These are phyloP conservation scores for Amaranthus cruentus DNA, from an alignment of 148 eudicot species.

Conservation along the genomic window DNA sequence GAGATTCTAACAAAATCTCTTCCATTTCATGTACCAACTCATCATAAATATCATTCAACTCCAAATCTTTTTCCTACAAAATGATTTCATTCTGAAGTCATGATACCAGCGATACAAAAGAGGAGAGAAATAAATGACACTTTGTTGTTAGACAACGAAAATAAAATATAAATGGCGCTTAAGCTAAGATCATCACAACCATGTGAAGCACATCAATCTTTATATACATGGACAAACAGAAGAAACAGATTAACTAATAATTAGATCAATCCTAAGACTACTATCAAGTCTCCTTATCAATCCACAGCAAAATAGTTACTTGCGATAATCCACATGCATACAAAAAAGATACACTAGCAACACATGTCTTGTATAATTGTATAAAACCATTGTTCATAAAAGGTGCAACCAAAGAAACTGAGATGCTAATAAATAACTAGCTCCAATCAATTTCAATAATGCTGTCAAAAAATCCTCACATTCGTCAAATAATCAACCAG, in stretches of 20 bases:
- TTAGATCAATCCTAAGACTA: too few species aligned
- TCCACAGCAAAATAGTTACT: too few species aligned
- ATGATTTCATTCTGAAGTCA: not conserved
- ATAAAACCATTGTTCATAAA: not conserved
- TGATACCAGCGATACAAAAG: not conserved
- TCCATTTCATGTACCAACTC: conserved; percentile 98
- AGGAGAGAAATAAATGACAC: not conserved
- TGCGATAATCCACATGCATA: too few species aligned
- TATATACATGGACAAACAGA: not conserved
- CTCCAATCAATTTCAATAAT: not conserved
- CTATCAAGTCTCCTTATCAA: too few species aligned
- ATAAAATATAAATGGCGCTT: not conserved
- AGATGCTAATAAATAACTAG: conserved; percentile 5
- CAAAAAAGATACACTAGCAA: not conserved
- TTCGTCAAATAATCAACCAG: not conserved
- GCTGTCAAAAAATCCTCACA: not conserved
- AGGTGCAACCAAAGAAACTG: not conserved
- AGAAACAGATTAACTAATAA: too few species aligned
- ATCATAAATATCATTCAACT: conserved; percentile 60
- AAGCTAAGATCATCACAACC: not conserved
- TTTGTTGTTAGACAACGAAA: not conserved
- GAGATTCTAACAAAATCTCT: conserved; percentile 75
- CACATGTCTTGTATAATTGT: not conserved
- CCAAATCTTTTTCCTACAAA: conserved; percentile 34
- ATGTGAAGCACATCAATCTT: not conserved